A percentile compares a stretch with the other conserved stretches of the same genome.
These are phyloP conservation scores for Vigna mungo DNA, from an alignment of 306 rosid genomes.

Conservation along the genomic window DNA sequence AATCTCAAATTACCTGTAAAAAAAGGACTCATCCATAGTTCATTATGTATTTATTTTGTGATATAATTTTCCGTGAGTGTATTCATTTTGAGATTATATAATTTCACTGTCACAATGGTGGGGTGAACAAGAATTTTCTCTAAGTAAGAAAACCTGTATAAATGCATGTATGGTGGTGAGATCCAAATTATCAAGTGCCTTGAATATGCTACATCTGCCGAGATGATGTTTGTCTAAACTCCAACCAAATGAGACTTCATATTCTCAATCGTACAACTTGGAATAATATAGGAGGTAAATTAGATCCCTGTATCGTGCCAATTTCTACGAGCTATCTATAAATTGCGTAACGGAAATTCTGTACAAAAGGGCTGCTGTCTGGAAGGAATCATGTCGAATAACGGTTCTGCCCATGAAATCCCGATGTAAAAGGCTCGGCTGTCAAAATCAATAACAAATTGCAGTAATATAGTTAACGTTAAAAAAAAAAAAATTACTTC, in stretches of 20 bases:
- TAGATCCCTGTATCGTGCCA: constrained; percentile 36
- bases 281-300: constrained; percentile 40
- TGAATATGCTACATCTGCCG: constrained; percentile 38
- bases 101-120: constrained; percentile 33
- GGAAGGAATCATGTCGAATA: constrained; percentile 44
- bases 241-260: constrained; percentile 37
- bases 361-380: constrained; percentile 50
- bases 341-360: constrained; percentile 43
- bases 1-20: constrained; percentile 20
- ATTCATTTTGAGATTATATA: constrained; percentile 34
- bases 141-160: constrained; percentile 31
- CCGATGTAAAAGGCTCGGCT: constrained; percentile 62
- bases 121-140: constrained; percentile 25
- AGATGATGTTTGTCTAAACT: constrained; percentile 39
- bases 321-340: constrained; percentile 46
- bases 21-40: constrained; percentile 17
- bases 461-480: constrained; percentile 6
- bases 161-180: constrained; percentile 38
- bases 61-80: background rate
- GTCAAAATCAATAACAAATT: constrained; percentile 42
- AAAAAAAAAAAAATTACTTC: constrained; percentile 33
- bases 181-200: constrained; percentile 40
- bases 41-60: background rate
- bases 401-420: constrained; percentile 44
- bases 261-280: constrained; percentile 44